Evolutionary conservation across 768 basidiomycete genomes (phyloP), one percentile per base, ranked within the genome.

Genomic region (Termitomyces sp.): DNA sequence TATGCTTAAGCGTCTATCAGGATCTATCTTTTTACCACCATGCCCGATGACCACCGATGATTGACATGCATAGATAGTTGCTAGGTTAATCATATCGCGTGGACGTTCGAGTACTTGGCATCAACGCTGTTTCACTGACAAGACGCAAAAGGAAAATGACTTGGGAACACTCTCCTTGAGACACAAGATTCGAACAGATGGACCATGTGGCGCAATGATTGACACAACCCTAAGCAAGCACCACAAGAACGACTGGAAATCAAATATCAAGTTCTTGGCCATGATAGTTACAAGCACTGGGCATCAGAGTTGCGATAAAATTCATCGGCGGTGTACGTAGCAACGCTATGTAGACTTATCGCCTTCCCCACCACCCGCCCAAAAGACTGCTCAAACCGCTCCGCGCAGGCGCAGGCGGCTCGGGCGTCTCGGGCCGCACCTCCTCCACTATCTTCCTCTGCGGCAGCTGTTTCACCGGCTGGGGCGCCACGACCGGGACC

Each of bases 331-430:
- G 16, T 20, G 12, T 7, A 40, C 26, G 20, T 1, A 48, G 14
- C 10, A 49, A 14, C 33, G 4, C 13, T 26, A n/a, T n/a, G n/a
- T n/a, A 40, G 36, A 50, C 50, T 71, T 62, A 78, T 60, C 69
- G 78, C 58, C 68, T 75, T 16, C 89, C 88, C 91, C 91, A 93
- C 91, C 91, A 93, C 4, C 89, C 91, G 28, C 91, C 91, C 28
- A 93, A 74, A 57, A 93, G 68, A 58, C 81, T 80, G 56, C 85
- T 78, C 54, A 93, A 73, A 3, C 89, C 88, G 28, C 86, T 80
- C 20, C 73, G 72, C 26, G 73, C 66, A 12, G 79, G 73, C 4
- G 72, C 72, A 57, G 71, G 67, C 3, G 82, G 77, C 58, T 84
- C 81, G 1, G 83, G 84, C 5, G 84, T 82, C 52, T 73, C 70